These are phyloP conservation scores for Tetrahymena elliotti DNA, from an alignment of 73 alveolate species.

Conservation along the genomic window DNA sequence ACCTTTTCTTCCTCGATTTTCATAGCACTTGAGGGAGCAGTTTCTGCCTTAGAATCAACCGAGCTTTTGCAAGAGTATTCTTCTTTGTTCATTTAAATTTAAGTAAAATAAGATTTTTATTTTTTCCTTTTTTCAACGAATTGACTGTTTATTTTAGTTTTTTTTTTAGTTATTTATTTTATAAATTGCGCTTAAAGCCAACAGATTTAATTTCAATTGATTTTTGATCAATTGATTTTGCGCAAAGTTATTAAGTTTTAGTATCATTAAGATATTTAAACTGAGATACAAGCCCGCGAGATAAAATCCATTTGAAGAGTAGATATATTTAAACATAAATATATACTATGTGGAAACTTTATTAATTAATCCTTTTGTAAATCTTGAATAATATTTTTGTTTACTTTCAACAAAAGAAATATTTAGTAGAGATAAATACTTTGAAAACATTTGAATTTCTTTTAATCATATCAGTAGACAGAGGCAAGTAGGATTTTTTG, in stretches of 20 bases:
- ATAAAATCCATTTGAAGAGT: neutral
- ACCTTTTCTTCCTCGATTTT: neutral
- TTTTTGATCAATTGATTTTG: neutral
- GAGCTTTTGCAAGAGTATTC: neutral
- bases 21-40: neutral
- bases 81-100: neutral
- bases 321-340: neutral
- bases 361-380: no score
- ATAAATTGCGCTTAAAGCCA: neutral
- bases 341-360: neutral
- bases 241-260: neutral
- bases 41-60: neutral
- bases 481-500: no score
- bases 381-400: no score
- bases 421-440: no score
- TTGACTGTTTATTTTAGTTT: neutral
- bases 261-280: neutral
- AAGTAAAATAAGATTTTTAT: neutral
- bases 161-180: neutral
- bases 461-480: no score
- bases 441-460: no score
- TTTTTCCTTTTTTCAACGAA: neutral
- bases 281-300: neutral
- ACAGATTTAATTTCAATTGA: neutral
- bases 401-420: no score